Evolutionary conservation across 106 monocot species (phyloP), one percentile per base, ranked within the genome.

Genomic region (Dendrobium officinale): DNA sequence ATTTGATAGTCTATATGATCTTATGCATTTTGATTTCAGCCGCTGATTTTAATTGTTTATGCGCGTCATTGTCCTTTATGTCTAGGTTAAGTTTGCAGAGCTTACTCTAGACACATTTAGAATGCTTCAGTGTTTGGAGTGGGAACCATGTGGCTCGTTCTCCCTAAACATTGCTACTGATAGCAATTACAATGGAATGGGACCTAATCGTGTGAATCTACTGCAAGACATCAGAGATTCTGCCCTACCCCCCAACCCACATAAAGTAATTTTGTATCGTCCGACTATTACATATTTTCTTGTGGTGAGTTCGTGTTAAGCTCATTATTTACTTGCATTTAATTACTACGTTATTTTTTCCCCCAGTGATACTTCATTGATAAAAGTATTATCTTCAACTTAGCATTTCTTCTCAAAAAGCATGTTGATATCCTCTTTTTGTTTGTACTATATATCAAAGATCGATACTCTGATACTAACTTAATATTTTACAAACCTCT

Each of bases 111-210:
- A 96, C 83, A 88, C 90, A 77, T 97, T 89, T 79, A 94, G 97
- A 84, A 94, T 97, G 92, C 88, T 94, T 80, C 97, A 97, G 80
- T 92, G 87, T 79, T 81, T 97, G 51, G 97, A 94, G 83, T 97
- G 94, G 97, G 97, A 97, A 84, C 97, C 97, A 40, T 81, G 81
- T 80, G 97, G 97, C 75, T 89, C 83, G 15, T 94, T 94, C 81
- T 85, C 92, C 78, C 22, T 80, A 61, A 87, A 80, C 49, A 78
- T 47, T 59, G 58, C 75, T 67, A 78, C 59, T 78, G 86, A 91
- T 27, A 80, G 9, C 83, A 67, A 58, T 56, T 64, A 88, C 19
- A 83, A 83, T 80, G 85, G 79, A 84, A 75, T 54, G 22, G 88
- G 87, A 15, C 51, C 82, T 70, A 88, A 85, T 77, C 83, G 86